Conservation (phyloP, 805 yeast species). For the Saccharomyces eubayanus region DNA sequence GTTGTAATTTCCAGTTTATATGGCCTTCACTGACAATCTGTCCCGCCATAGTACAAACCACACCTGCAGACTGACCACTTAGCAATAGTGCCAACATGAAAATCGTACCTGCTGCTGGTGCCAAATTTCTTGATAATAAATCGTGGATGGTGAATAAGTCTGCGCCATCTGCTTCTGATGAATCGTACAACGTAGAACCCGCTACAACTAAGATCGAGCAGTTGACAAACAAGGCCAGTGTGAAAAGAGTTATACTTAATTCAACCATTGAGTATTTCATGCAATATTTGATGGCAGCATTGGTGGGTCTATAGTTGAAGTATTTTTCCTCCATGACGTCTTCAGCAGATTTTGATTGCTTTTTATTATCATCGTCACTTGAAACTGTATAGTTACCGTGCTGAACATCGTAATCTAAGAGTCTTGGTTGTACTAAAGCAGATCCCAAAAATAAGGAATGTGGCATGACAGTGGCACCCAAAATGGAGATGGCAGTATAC, state of each 20-base stretch:
- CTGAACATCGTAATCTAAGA: slow-evolving; percentile 62
- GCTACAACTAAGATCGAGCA: slow-evolving; percentile 75
- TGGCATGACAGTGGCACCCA: slow-evolving; percentile 95
- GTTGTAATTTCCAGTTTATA: slow-evolving; percentile 68
- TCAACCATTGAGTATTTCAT: slow-evolving; percentile 67
- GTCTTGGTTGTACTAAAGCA: slow-evolving; percentile 76
- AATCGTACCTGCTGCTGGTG: slow-evolving; percentile 72
- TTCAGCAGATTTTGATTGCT: slow-evolving; percentile 10
- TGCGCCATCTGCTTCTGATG: slow-evolving; percentile 67
- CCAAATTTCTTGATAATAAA: slow-evolving; percentile 49
- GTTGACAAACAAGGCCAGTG: slow-evolving; percentile 81
- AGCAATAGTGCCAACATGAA: slow-evolving; percentile 78
- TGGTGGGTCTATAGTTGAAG: slow-evolving; percentile 57
- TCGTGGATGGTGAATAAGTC: slow-evolving; percentile 72
- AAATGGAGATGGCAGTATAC: slow-evolving; percentile 67
- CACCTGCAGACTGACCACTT: slow-evolving; percentile 87
- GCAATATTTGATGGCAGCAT: slow-evolving; percentile 63
- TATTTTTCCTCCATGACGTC: slow-evolving; percentile 34
- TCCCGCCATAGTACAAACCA: slow-evolving; percentile 89
- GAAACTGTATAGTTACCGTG: slow-evolving; percentile 40
- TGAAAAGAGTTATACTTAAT: slow-evolving; percentile 57
- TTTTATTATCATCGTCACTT: slow-evolving; percentile 9
- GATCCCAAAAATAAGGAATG: slow-evolving; percentile 81
- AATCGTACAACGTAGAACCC: slow-evolving; percentile 65
- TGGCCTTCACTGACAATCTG: slow-evolving; percentile 91